These are phyloP conservation scores for Cylindrotheca fusiformis DNA, from an alignment of 108 stramenopile genomes.

Conservation along the genomic window DNA sequence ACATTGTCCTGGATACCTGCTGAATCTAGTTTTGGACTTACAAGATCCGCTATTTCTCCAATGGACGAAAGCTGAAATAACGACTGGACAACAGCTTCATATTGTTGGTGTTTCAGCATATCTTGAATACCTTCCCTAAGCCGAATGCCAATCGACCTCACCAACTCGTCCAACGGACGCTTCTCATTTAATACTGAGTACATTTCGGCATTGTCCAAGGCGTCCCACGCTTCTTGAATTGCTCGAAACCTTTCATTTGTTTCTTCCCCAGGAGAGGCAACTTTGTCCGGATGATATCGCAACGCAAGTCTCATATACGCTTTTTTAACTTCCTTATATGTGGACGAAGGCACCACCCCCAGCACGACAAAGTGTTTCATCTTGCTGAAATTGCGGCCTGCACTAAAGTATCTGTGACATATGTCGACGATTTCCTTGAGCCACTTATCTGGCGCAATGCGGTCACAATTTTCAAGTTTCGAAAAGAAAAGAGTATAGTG, in stretches of 20 bases:
- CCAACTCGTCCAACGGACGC: conserved; percentile 42
- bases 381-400: conserved; percentile 41
- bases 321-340: conserved; percentile 34
- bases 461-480: conserved; percentile 11
- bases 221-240: conserved; percentile 45
- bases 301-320: conserved; percentile 37
- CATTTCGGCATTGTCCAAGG: conserved; percentile 10
- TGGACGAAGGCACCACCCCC: conserved; percentile 44
- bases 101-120: conserved; percentile 41
- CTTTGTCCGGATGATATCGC: conserved; percentile 38
- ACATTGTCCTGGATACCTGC: conserved; percentile 19
- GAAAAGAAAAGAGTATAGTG: conserved; percentile 36
- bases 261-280: not conserved
- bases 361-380: conserved; percentile 44
- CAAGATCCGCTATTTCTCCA: conserved; percentile 39
- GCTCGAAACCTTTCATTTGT: conserved; percentile 21
- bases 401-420: conserved; percentile 36
- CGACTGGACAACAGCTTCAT: conserved; percentile 35
- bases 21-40: conserved; percentile 37
- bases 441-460: conserved; percentile 26
- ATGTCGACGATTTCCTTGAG: conserved; percentile 28
- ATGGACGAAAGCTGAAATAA: conserved; percentile 35
- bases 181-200: not conserved
- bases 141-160: conserved; percentile 20
- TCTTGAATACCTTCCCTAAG: conserved; percentile 19